Base-by-base conservation (phyloP, 23 red algal species). In the Gracilaria gracilis region DNA sequence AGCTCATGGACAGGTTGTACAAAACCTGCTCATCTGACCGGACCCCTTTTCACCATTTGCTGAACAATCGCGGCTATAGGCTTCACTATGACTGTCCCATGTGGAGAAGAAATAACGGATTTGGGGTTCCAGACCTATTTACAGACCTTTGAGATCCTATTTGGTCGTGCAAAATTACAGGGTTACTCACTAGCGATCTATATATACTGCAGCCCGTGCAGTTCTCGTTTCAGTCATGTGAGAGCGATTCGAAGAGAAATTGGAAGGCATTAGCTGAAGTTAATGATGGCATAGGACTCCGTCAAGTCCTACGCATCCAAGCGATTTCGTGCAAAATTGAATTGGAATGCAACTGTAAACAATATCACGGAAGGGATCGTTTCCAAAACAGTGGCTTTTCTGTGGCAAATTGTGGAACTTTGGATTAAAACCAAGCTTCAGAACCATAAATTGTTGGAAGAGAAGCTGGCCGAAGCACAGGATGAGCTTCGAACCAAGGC, bases 141-240 rank as follows among this genome's bases (percentile, higher is more conserved):
- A 72, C 48, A 46, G 87, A 82, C 53, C 57, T 91, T 20, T 46
- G 87, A 31, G 87, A 91, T 50, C 53, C 75, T 0, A 50, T 72
- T 33, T 33, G 74, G 29, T 54, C 81, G 21, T 91, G 87, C 58
- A 91, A 81, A 50, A 5, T 81, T 48, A 75, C 75, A 2, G 59
- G 72, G 1, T 39, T 91, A n/a, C 73, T 91, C 0, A 42, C 75
- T 8, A 47, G 57, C 8, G 87, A 91, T 53, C 53, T n/a, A 0
- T 6, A 14, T 13, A 40, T 81, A 9, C 32, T 91, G n/a, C 28
- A 65, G 28, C 39, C 44, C 5, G 55, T 91, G 46, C 0, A 57
- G 25, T 70, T 35, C 28, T 4, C 4, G 12, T 70, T 36, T 35
- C 3, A 38, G 4, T 36, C 9, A 16, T 25, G 28, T 16, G 9